Evolutionary conservation across 75 land plant genomes (phyloP).

Genomic region (Cunninghamia lanceolata): DNA sequence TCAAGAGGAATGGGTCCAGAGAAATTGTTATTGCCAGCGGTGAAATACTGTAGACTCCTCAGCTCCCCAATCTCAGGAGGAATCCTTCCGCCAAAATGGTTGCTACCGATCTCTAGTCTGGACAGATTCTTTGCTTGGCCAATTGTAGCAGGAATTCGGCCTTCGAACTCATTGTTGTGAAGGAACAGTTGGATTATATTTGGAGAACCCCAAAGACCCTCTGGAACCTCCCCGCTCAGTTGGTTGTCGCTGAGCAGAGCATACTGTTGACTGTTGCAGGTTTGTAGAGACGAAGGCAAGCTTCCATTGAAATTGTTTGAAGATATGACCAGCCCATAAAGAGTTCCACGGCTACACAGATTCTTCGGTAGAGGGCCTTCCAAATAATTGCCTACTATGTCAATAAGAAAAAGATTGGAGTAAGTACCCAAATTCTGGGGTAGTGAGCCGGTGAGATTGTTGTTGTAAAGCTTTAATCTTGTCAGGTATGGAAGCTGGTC

Average conservation of each 20-base stretch:
- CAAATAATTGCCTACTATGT: not conserved
- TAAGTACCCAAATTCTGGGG: not conserved
- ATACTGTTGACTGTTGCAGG: not conserved
- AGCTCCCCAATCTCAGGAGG: not conserved
- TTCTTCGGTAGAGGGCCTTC: not conserved
- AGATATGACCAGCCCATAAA: not conserved
- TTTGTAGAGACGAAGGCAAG: not conserved
- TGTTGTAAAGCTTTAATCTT: not conserved
- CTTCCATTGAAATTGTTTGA: not conserved
- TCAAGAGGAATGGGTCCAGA: not conserved
- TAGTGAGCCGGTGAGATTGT: not conserved
- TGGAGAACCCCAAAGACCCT: not conserved
- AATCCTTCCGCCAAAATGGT: not conserved
- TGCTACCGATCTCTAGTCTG: not conserved
- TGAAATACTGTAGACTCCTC: not conserved
- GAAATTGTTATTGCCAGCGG: not conserved
- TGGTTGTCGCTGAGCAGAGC: slow-evolving; percentile 29
- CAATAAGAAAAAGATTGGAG: not conserved
- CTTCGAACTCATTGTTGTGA: not conserved
- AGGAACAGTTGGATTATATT: not conserved
- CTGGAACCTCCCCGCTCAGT: slow-evolving; percentile 32
- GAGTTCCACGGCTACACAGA: not conserved
- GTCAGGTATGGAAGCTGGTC: not conserved
- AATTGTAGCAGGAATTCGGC: not conserved
- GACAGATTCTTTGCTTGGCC: not conserved